phyloP scores from a whole-genome alignment of 352 stramenopile genomes.

The Peronospora tabacina region DNA sequence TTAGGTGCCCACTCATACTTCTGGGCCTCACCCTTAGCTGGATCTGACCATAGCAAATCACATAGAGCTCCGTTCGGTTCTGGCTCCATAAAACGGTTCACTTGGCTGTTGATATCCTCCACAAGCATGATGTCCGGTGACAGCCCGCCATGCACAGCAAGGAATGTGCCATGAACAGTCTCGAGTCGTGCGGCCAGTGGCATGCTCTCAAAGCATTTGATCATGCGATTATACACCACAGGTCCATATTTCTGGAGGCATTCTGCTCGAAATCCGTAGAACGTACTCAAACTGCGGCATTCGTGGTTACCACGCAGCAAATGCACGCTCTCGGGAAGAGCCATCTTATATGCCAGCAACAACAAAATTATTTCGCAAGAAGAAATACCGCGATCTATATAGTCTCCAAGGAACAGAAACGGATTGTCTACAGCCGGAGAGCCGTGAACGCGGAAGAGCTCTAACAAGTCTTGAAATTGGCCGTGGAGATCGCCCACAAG shows the following conservation, averaged over 20 bases:
- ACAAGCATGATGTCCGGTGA: constrained; percentile 62
- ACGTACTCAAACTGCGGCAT: constrained; percentile 97
- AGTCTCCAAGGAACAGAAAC: constrained; percentile 96
- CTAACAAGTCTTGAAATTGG: constrained; percentile 97
- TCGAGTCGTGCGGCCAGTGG: constrained; percentile 56
- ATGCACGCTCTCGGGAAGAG: constrained; percentile 98
- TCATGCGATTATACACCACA: constrained; percentile 67
- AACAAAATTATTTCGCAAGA: constrained; percentile 97
- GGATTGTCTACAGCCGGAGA: constrained; percentile 73
- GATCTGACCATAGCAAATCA: constrained; percentile 99
- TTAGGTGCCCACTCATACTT: constrained; percentile 53
- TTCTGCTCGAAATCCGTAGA: constrained; percentile 99
- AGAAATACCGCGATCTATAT: constrained; percentile 90
- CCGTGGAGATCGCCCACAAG: constrained; percentile 91
- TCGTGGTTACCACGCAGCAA: constrained; percentile 98
- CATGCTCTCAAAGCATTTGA: constrained; percentile 83
- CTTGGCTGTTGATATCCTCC: constrained; percentile 64
- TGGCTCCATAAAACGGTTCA: constrained; percentile 75
- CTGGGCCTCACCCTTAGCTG: constrained; percentile 82
- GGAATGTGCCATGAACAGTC: constrained; percentile 51
- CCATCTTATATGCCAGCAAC: constrained; percentile 96
- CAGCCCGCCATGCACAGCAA: constrained; percentile 66
- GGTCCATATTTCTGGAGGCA: constrained; percentile 84
- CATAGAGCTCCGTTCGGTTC: constrained; percentile 91
- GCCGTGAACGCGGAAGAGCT: constrained; percentile 55